These are phyloP conservation scores for Rhodamnia rubescens DNA, from an alignment of 345 rosid species.

Conservation along the genomic window DNA sequence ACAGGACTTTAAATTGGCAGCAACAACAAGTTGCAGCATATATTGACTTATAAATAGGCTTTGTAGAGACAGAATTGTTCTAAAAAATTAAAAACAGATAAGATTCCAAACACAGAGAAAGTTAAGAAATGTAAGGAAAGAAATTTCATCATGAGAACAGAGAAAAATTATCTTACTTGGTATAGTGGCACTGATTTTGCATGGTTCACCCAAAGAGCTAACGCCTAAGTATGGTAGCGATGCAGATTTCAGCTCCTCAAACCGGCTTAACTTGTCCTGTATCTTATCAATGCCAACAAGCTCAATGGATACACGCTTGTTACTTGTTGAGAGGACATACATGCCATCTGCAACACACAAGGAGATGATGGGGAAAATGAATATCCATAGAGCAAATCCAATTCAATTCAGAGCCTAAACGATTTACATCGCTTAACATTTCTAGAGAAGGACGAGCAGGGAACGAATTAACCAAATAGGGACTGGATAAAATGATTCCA, in stretches of 20 bases:
- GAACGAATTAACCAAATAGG: not conserved
- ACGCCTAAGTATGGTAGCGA: conserved; percentile 72
- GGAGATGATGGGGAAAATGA: not conserved
- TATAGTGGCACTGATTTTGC: conserved; percentile 26
- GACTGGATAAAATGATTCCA: not conserved
- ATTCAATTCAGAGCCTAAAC: not conserved
- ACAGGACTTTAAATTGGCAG: not conserved
- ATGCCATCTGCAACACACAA: conserved; percentile 55
- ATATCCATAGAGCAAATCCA: not conserved
- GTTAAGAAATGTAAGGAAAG: not conserved
- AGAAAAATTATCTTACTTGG: conserved; percentile 42
- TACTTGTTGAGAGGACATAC: conserved; percentile 82
- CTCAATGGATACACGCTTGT: conserved; percentile 61
- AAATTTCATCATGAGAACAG: not conserved
- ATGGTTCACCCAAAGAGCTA: conserved; percentile 47
- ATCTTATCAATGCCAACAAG: conserved; percentile 75
- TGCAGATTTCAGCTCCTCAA: conserved; percentile 64
- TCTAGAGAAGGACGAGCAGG: not conserved
- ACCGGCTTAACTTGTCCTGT: conserved; percentile 60
- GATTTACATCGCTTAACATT: not conserved
- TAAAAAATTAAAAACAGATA: not conserved
- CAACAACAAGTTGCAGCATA: not conserved
- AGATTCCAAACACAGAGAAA: not conserved
- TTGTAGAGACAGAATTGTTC: not conserved
- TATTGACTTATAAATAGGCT: not conserved